These are phyloP conservation scores for Ceratocystis huliohia DNA, from an alignment of 2,329 filamentous ascomycete species.

Conservation along the genomic window DNA sequence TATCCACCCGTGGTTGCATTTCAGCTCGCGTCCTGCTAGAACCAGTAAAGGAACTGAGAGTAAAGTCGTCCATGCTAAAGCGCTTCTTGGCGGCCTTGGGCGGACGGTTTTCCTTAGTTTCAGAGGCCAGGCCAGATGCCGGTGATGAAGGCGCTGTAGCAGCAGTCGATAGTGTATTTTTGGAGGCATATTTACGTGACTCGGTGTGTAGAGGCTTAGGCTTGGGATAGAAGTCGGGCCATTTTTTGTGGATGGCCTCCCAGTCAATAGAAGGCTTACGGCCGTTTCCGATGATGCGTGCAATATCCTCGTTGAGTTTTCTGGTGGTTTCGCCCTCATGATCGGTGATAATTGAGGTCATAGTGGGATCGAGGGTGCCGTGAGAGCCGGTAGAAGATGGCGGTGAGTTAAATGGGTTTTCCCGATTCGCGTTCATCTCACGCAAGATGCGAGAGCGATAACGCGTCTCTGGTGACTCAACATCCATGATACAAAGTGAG, in stretches of 20 bases:
- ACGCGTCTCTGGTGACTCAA: slow-evolving; percentile 30
- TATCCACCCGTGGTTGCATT: slow-evolving; percentile 43
- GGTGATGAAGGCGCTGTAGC: slow-evolving; percentile 13
- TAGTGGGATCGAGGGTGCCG: slow-evolving; percentile 42
- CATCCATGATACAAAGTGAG: slow-evolving; percentile 29
- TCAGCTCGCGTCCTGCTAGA: slow-evolving; percentile 35
- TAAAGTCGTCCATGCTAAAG: slow-evolving; percentile 31
- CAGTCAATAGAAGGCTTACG: slow-evolving; percentile 33
- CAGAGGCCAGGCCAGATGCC: slow-evolving; percentile 18
- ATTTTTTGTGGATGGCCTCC: slow-evolving; percentile 38
- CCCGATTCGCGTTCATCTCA: slow-evolving; percentile 40
- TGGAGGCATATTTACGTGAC: slow-evolving; percentile 8
- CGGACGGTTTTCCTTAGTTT: slow-evolving; percentile 37
- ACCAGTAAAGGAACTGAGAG: slow-evolving; percentile 31
- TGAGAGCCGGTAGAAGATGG: slow-evolving; percentile 46
- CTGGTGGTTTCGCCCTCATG: slow-evolving; percentile 44
- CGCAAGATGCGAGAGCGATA: slow-evolving; percentile 38
- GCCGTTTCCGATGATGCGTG: slow-evolving; percentile 31
- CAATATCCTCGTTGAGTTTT: slow-evolving; percentile 38
- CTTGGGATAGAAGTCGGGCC: slow-evolving; percentile 39
- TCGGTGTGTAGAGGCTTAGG: slow-evolving; percentile 27
- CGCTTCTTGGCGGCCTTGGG: slow-evolving; percentile 25
- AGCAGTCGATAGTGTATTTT: slow-evolving; percentile 11
- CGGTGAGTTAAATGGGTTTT: slow-evolving; percentile 46
- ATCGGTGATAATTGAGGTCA: slow-evolving; percentile 41